Evolutionary conservation across 129 eudicot species (phyloP).

Genomic region (Gnaphalium uliginosum): DNA sequence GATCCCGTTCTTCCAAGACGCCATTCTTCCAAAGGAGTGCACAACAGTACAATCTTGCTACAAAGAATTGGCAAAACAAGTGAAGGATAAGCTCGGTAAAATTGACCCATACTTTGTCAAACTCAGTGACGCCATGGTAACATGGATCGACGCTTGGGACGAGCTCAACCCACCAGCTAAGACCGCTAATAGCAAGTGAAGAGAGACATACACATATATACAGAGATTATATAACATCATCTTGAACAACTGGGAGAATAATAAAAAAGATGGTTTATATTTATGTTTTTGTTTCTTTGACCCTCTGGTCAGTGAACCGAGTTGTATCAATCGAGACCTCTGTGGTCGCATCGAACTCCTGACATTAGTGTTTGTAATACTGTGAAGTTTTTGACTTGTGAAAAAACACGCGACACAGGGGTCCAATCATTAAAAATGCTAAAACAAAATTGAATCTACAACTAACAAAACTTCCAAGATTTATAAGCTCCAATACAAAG

Average conservation of each 20-base stretch:
- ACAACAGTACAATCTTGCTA: conserved; percentile 66
- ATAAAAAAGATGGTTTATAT: conserved; percentile 27
- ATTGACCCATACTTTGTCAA: conserved; percentile 56
- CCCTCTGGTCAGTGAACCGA: not conserved
- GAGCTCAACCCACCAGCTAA: conserved; percentile 54
- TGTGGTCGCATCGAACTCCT: conserved; percentile 14
- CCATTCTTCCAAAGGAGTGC: conserved; percentile 51
- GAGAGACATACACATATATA: not conserved
- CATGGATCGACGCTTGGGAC: conserved; percentile 75
- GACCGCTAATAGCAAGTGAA: conserved; percentile 41
- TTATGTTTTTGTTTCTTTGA: conserved; percentile 20
- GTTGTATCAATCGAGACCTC: conserved; percentile 15
- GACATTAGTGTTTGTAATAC: conserved; percentile 34
- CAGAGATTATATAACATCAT: conserved; percentile 10
- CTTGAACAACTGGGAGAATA: conserved; percentile 20
- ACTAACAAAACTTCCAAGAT: conserved; percentile 26
- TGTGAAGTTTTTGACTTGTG: conserved; percentile 18
- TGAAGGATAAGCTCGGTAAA: conserved; percentile 60
- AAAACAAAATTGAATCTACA: conserved; percentile 26
- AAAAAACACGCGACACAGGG: not conserved
- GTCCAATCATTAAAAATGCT: conserved; percentile 7
- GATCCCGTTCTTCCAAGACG: conserved; percentile 63
- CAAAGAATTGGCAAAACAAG: conserved; percentile 54
- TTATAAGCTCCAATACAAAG: conserved; percentile 7
- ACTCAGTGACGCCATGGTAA: conserved; percentile 64